phyloP scores from a whole-genome alignment of 169 alveolate genomes.

The Toxoplasma gondii region DNA sequence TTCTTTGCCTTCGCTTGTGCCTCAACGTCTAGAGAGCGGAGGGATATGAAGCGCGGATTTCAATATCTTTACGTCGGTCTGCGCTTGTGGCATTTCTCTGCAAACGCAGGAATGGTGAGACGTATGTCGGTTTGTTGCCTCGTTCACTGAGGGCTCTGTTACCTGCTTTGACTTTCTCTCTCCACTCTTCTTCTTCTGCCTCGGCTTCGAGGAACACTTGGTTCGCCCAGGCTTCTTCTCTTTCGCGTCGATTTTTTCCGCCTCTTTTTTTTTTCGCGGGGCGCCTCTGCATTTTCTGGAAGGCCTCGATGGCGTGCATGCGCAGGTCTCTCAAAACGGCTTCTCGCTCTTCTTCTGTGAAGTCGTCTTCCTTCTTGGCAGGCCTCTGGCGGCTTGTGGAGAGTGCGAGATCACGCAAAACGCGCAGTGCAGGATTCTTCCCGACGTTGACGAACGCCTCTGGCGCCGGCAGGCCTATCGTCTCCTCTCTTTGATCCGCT shows the following conservation, averaged over 20 bases:
- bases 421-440: not conserved
- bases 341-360: slow-evolving; percentile 11
- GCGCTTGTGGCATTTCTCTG: too few relatives aligned
- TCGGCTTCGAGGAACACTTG: not conserved
- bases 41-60: too few relatives aligned
- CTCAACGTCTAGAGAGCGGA: too few relatives aligned
- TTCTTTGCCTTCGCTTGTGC: too few relatives aligned
- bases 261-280: not conserved
- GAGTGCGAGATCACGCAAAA: not conserved
- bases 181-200: slow-evolving; percentile 20
- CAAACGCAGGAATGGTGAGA: too few relatives aligned
- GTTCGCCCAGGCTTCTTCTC: not conserved
- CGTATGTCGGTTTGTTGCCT: too few relatives aligned
- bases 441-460: not conserved
- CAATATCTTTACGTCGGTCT: too few relatives aligned
- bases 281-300: not conserved
- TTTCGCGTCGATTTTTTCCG: not conserved
- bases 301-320: not conserved
- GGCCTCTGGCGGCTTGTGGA: not conserved
- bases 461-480: not conserved
- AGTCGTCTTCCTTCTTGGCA: not conserved
- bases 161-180: slow-evolving; percentile 37
- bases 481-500: not conserved
- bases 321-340: slow-evolving; percentile 19
- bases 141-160: not conserved